Conservation (phyloP, 192 early-diverging fungal genomes). For the Podila epigama region DNA sequence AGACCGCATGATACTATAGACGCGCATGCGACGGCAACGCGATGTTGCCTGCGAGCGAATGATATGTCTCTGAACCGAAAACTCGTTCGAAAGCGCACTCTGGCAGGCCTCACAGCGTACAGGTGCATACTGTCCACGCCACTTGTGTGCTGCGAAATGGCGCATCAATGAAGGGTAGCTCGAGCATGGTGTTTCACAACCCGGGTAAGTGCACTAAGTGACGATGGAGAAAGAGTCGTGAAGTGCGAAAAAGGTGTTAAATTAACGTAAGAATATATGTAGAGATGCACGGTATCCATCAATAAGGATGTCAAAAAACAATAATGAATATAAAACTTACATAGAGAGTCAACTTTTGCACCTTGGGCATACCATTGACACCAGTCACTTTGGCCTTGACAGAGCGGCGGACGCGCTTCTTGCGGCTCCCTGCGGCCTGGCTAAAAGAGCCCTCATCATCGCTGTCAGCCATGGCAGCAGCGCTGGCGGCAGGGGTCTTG, state of each 20-base stretch:
- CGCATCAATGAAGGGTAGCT: conserved; percentile 20
- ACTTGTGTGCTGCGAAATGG: conserved; percentile 9
- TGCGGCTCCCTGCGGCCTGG: not conserved
- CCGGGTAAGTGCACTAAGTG: not conserved
- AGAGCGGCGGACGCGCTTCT: conserved; percentile 5
- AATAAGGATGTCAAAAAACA: not conserved
- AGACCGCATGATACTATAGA: conserved; percentile 28
- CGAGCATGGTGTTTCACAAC: conserved; percentile 19
- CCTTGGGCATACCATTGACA: not conserved
- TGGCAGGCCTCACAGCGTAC: conserved; percentile 29
- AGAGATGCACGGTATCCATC: no score
- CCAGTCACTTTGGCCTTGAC: not conserved
- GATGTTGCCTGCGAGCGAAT: not conserved
- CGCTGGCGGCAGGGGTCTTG: not conserved
- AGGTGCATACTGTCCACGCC: conserved; percentile 18
- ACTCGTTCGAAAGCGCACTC: conserved; percentile 35
- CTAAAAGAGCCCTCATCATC: not conserved
- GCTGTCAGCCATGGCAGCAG: not conserved
- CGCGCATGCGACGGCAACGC: conserved; percentile 12
- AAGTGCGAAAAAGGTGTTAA: not conserved
- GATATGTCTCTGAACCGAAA: conserved; percentile 41
- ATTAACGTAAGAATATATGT: no score
- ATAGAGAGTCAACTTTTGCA: no score
- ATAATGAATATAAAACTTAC: not conserved
- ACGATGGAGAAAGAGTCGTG: not conserved